Base-by-base conservation (phyloP, 495 filamentous ascomycete genomes). In the Trichoderma gamsii region DNA sequence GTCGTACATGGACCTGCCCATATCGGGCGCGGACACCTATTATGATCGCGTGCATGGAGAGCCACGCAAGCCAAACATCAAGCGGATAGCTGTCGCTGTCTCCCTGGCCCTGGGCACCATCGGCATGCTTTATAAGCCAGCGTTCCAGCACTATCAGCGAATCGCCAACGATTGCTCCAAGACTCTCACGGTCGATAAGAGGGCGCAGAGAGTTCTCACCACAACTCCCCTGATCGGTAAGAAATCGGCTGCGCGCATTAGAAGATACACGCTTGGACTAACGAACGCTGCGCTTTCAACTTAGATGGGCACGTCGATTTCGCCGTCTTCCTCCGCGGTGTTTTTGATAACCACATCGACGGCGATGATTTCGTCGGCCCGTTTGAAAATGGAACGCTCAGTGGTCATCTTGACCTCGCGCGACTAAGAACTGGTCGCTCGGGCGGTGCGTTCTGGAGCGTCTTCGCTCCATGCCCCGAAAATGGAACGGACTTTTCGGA, bases 231-330 rank as follows among this genome's bases (percentile, higher is more conserved):
- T 97, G 69, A 94, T 96, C 76, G 92, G 90, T 92, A 79, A 68
- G 75, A 68, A 18, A n/a, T 61, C 29, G 38, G n/a, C 43, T 29
- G 11, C n/a, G 51, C 51, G 16, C n/a, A 12, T 12, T 12, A 16
- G n/a, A 21, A 12, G 51, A 7, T 21, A 18, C 27, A 23, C 18
- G 11, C 51, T 5, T 12, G 27, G 21, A 3, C 23, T 21, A 25
- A 59, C 51, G 21, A 46, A 46, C 44, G 12, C 44, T n/a, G 11
- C 44, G 35, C 35, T 52, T 16, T 25, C 13, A 21, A 41, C 66
- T 25, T 71, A 96, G 94, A 98, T 78, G 93, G 94, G 3, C 95
- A 99, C 75, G 89, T 97, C 82, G 95, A 99, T 73, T 80, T 97
- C 25, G 86, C 93, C 13, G 88, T 92, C 70, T 70, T 88, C 25